These are phyloP conservation scores for Ceriops decandra DNA, from an alignment of 345 rosid species.

Conservation along the genomic window DNA sequence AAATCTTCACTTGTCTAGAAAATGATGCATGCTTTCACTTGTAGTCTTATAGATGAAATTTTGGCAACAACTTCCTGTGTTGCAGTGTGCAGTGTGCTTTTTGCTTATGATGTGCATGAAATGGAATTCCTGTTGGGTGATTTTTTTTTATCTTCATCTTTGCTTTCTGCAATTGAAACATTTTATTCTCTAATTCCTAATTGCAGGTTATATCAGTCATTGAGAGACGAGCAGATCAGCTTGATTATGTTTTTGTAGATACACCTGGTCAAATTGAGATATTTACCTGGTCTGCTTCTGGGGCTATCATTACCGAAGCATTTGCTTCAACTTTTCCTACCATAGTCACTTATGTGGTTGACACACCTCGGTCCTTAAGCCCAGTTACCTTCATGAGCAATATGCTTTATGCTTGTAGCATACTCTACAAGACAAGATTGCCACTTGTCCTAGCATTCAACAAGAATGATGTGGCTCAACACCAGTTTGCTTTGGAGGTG, in stretches of 20 bases:
- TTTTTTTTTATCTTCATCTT: background rate
- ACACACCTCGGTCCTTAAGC: constrained; percentile 75
- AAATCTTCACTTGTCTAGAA: too few relatives aligned
- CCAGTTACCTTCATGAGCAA: constrained; percentile 83
- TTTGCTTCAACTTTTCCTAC: constrained; percentile 89
- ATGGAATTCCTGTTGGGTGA: background rate
- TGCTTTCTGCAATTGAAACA: background rate
- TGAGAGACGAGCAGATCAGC: constrained; percentile 81
- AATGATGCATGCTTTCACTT: too few relatives aligned
- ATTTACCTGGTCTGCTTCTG: constrained; percentile 92
- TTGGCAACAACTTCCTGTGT: too few relatives aligned
- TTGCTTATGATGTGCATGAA: too few relatives aligned
- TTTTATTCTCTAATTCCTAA: constrained; percentile 7
- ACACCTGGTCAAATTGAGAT: constrained; percentile 94
- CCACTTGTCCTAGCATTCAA: constrained; percentile 79
- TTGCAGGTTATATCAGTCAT: constrained; percentile 60
- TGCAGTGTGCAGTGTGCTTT: too few relatives aligned
- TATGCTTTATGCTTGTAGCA: constrained; percentile 87
- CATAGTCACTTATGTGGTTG: constrained; percentile 64
- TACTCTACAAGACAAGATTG: constrained; percentile 72
- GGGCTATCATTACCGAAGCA: constrained; percentile 86
- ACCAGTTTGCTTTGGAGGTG: constrained; percentile 83
- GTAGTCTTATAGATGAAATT: too few relatives aligned
- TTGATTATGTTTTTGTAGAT: constrained; percentile 82
- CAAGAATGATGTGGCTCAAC: constrained; percentile 79